A percentile compares a stretch with the other conserved stretches of the same genome.
These are phyloP conservation scores for Cladobotryum protrusum DNA, from an alignment of 2,329 filamentous ascomycete genomes.

Conservation along the genomic window DNA sequence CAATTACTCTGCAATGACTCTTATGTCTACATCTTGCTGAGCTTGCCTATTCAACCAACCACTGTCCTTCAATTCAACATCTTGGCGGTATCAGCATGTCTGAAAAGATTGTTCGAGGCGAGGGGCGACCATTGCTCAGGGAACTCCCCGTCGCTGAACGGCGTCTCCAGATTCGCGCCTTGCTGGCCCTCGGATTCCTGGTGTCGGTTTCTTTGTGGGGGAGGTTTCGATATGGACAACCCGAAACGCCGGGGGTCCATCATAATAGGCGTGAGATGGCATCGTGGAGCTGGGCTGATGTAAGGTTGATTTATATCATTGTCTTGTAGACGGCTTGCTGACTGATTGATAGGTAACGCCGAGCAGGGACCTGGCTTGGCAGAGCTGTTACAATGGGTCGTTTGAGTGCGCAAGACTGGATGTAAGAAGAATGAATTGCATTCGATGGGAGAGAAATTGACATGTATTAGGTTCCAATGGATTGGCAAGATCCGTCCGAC, in stretches of 20 bases:
- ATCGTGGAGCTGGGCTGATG: constrained; percentile 24
- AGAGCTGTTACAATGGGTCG: constrained; percentile 24
- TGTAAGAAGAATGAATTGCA: constrained; percentile 10
- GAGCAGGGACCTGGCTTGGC: constrained; percentile 23
- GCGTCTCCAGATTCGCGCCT: constrained; percentile 1
- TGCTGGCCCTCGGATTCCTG: constrained; percentile 15
- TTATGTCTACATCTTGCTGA: too few relatives aligned
- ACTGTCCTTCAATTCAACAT: too few relatives aligned
- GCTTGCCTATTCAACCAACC: too few relatives aligned
- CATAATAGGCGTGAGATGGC: constrained; percentile 1
- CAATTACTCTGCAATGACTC: too few relatives aligned
- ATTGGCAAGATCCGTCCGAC: constrained; percentile 26
- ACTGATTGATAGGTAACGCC: constrained; percentile 26
- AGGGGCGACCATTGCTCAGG: not conserved
- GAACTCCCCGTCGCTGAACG: not conserved
- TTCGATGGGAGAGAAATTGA: not conserved
- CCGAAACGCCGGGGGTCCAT: not conserved
- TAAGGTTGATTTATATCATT: constrained; percentile 21
- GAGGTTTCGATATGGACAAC: not conserved
- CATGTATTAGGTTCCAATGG: constrained; percentile 28
- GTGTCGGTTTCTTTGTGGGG: constrained; percentile 12
- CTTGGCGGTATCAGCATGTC: too few relatives aligned
- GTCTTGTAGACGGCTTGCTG: not conserved
- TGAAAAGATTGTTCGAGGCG: not conserved
- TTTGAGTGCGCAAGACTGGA: constrained; percentile 30